Conservation (phyloP, 164 flowering plant genomes). For the Tetrastigma voinierianum region DNA sequence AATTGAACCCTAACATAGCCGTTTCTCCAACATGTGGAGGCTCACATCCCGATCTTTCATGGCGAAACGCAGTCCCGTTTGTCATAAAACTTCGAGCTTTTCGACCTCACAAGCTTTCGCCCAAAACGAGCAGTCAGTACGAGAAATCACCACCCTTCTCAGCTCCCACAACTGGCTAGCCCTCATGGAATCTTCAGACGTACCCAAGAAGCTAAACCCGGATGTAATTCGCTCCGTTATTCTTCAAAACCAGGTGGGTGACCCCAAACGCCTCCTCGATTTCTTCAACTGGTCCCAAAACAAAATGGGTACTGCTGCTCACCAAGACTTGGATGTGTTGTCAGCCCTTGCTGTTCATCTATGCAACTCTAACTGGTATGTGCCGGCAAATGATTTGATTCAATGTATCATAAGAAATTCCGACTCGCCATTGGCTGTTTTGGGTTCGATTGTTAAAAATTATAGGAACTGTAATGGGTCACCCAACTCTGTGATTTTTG, state of each 20-base stretch:
- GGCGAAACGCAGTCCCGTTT: no score
- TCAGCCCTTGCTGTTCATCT: conserved; percentile 47
- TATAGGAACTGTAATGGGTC: no score
- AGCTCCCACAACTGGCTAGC: conserved; percentile 41
- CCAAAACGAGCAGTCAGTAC: conserved; percentile 16
- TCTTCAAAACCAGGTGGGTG: conserved; percentile 27
- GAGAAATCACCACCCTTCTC: conserved; percentile 44
- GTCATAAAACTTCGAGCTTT: no score
- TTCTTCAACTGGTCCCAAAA: conserved; percentile 65
- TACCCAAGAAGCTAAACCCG: conserved; percentile 40
- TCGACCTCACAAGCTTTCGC: no score
- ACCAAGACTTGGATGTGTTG: conserved; percentile 37
- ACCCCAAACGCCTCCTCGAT: conserved; percentile 42
- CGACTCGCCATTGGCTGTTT: no score
- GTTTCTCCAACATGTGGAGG: no score
- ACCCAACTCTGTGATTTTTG: no score
- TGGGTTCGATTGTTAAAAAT: no score
- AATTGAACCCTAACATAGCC: no score
- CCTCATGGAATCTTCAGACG: conserved; percentile 40
- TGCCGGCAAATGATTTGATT: no score
- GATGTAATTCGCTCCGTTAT: conserved; percentile 46
- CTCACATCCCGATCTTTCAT: no score
- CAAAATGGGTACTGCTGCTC: conserved; percentile 27
- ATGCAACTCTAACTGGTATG: conserved; percentile 29
- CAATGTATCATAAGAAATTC: no score